A percentile compares a stretch with the other conserved stretches of the same genome.
Conservation (phyloP, 2,329 filamentous ascomycete species). For the Hortaea sp. region DNA sequence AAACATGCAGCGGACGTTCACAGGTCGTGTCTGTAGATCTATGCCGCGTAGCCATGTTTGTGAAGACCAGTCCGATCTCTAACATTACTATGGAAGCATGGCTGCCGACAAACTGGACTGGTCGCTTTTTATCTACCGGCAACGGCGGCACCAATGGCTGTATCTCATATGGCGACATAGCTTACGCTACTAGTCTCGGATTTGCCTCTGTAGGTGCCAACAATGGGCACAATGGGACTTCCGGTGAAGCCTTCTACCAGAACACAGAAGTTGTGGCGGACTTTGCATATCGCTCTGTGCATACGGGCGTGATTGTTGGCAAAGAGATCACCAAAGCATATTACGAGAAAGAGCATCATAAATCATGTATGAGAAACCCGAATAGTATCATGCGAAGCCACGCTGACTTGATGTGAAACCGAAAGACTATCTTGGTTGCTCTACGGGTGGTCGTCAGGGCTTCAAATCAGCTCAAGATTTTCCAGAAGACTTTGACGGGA, state of each 20-base stretch:
- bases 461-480: conserved; percentile 35
- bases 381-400: not conserved
- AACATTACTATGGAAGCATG: conserved; percentile 37
- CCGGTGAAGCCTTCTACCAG: conserved; percentile 37
- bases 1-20: conserved; percentile 27
- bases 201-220: conserved; percentile 33
- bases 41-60: conserved; percentile 32
- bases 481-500: conserved; percentile 38
- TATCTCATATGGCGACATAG: conserved; percentile 26
- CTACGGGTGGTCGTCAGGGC: conserved; percentile 37
- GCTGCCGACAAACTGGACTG: conserved; percentile 33
- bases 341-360: conserved; percentile 29
- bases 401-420: not conserved
- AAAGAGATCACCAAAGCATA: conserved; percentile 24
- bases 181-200: conserved; percentile 28
- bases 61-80: conserved; percentile 29
- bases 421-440: conserved; percentile 35
- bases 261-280: conserved; percentile 38
- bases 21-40: conserved; percentile 27
- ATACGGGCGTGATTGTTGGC: conserved; percentile 20
- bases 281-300: conserved; percentile 32
- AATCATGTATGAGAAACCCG: conserved; percentile 23
- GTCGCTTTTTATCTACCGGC: conserved; percentile 29
- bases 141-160: conserved; percentile 35
- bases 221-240: conserved; percentile 34